Percentiles rank a stretch among this genome's conserved stretches.
Conservation (phyloP, 176 grass and related monocot species). For the Paspalum notatum region DNA sequence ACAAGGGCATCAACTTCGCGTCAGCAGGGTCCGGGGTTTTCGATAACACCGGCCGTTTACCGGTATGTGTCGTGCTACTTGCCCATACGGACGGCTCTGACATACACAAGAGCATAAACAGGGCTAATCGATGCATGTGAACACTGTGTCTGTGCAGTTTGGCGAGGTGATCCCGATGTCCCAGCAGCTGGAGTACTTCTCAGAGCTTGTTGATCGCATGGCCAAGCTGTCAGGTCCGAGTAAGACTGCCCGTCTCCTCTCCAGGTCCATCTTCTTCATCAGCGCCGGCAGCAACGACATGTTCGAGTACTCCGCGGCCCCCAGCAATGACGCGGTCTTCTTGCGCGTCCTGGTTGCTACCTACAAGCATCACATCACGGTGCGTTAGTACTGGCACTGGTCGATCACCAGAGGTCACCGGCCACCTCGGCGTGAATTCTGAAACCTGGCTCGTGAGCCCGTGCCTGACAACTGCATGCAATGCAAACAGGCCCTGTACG, state of each 20-base stretch:
- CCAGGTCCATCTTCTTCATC: slow-evolving; percentile 64
- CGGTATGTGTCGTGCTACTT: slow-evolving; percentile 20
- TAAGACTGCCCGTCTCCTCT: slow-evolving; percentile 36
- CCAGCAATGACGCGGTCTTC: background rate
- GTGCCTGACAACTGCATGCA: background rate
- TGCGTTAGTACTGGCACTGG: background rate
- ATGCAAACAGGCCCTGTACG: slow-evolving; percentile 38
- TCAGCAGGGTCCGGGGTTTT: slow-evolving; percentile 81
- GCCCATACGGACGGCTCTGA: no score
- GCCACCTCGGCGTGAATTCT: background rate
- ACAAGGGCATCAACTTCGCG: slow-evolving; percentile 78
- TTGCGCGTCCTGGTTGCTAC: slow-evolving; percentile 37
- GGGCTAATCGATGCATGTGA: background rate
- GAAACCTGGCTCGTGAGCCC: no score
- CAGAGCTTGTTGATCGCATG: slow-evolving; percentile 36
- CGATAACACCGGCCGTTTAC: slow-evolving; percentile 34
- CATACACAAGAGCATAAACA: background rate
- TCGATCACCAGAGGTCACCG: background rate
- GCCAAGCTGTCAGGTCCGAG: background rate
- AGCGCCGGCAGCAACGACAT: slow-evolving; percentile 77
- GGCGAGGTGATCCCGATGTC: slow-evolving; percentile 47
- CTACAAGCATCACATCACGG: slow-evolving; percentile 37
- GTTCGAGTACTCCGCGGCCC: slow-evolving; percentile 50
- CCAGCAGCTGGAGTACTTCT: slow-evolving; percentile 43
- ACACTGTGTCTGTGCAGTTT: slow-evolving; percentile 16